These are phyloP conservation scores for Globisporangium cederbergense DNA, from an alignment of 352 stramenopile genomes.

Conservation along the genomic window DNA sequence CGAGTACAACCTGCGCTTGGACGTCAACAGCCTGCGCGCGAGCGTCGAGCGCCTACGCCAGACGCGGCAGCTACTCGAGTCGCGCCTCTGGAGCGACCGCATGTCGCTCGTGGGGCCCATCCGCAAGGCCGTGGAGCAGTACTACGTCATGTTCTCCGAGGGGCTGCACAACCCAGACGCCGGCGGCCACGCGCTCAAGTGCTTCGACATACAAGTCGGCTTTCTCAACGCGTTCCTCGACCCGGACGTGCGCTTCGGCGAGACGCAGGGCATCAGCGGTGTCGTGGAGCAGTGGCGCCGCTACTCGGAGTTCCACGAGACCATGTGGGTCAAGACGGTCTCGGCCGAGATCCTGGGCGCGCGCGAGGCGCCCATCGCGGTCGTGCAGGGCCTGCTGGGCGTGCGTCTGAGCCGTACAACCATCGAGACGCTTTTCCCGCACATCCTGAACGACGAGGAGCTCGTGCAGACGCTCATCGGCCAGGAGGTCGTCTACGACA, in stretches of 20 bases:
- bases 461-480: constrained; percentile 58
- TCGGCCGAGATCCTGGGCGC: constrained; percentile 42
- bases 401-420: constrained; percentile 51
- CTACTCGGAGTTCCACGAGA: constrained; percentile 57
- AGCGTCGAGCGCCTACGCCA: constrained; percentile 48
- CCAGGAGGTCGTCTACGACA: constrained; percentile 47
- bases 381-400: constrained; percentile 33
- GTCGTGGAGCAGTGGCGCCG: constrained; percentile 61
- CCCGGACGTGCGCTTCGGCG: constrained; percentile 37
- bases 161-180: constrained; percentile 48
- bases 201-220: constrained; percentile 48
- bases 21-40: constrained; percentile 58
- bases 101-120: constrained; percentile 29
- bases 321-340: constrained; percentile 30
- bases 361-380: constrained; percentile 44
- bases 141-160: constrained; percentile 59
- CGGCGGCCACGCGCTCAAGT: constrained; percentile 31
- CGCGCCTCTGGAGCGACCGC: constrained; percentile 41
- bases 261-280: constrained; percentile 26
- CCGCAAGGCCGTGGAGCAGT: constrained; percentile 54
- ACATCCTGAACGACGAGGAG: constrained; percentile 49
- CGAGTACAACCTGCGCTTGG: constrained; percentile 65
- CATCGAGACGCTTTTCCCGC: constrained; percentile 66
- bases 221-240: constrained; percentile 55
- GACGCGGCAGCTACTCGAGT: constrained; percentile 40